phyloP scores from a whole-genome alignment of 352 stramenopile species.

The Phytopythium litorale region DNA sequence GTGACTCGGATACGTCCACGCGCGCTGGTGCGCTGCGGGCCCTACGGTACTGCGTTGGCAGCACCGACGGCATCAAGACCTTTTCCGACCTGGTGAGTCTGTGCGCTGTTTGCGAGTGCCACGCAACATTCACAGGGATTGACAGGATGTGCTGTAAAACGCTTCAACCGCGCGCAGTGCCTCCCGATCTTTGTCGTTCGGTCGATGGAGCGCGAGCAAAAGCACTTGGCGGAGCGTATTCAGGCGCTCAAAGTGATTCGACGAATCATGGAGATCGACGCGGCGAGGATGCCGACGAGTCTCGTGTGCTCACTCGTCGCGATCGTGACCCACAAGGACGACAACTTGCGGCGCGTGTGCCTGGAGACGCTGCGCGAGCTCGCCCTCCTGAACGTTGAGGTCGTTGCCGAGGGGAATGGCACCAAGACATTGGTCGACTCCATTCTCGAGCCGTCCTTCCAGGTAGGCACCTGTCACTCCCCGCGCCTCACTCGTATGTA shows the following conservation, averaged over 20 bases:
- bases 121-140: not conserved
- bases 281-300: conserved; percentile 73
- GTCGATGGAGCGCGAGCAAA: conserved; percentile 84
- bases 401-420: conserved; percentile 84
- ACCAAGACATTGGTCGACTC: conserved; percentile 81
- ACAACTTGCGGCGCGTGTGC: conserved; percentile 85
- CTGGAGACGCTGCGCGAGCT: conserved; percentile 84
- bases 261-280: conserved; percentile 84
- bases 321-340: conserved; percentile 85
- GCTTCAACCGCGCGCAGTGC: conserved; percentile 20
- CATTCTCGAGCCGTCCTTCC: conserved; percentile 86
- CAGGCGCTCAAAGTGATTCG: conserved; percentile 86
- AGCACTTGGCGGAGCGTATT: conserved; percentile 78
- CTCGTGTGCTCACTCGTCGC: conserved; percentile 81
- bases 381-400: conserved; percentile 70
- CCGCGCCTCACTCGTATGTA: not conserved
- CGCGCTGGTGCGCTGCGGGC: conserved; percentile 72
- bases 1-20: conserved; percentile 76
- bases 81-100: conserved; percentile 54
- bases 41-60: conserved; percentile 82
- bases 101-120: not conserved
- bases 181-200: conserved; percentile 83
- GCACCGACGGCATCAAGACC: conserved; percentile 58
- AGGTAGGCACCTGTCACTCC: conserved; percentile 13
- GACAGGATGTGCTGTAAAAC: not conserved